Base-by-base conservation (phyloP, 2,329 filamentous ascomycete genomes). In the Penicillium vulpinum region DNA sequence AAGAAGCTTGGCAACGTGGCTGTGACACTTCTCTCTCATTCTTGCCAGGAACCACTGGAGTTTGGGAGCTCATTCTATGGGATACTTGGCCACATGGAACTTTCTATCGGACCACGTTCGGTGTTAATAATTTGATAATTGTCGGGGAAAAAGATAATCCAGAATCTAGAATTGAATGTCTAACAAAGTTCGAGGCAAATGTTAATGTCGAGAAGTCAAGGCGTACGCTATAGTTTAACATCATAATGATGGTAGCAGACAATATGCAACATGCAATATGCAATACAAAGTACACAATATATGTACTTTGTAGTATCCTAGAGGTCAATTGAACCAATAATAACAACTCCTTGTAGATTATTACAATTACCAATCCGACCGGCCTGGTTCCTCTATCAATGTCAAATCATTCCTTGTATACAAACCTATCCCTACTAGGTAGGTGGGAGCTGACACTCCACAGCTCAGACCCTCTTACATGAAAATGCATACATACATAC, bases 1-100 rank as follows among this genome's bases (percentile, higher is more conserved):
- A 50, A 22, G 50, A 28, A 48, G 9, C 41, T 61, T 38, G 39
- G 41, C 38, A 47, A 13, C 31, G 24, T 59, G 50, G 57, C 55
- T 50, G 15, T 22, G 39, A 43, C 39, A 38, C 10, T 22, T 28
- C 5, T 18, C 22, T 21, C 7, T 9, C 26, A 35, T 22, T 45
- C 38, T 50, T 7, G 46, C 52, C 52, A 55, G 52, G 52, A 50
- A 55, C 52, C 45, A 22, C 48, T 44, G n/a, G 18, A 24, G 35
- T 2, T 21, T 40, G 43, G 13, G 24, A 28, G 28, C 16, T 29
- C 35, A 9, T 39, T 52, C 22, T 46, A 40, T 28, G 38, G 38
- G 28, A 26, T 51, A 15, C n/a, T 38, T 52, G 22, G 54, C 54
- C 54, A 56, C 22, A 41, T 51, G 8, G 18, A 40, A 54, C 7